Evolutionary conservation across 768 basidiomycete species (phyloP), one percentile per base, ranked within the genome.

Genomic region (Pleurotus salmoneostramineus): DNA sequence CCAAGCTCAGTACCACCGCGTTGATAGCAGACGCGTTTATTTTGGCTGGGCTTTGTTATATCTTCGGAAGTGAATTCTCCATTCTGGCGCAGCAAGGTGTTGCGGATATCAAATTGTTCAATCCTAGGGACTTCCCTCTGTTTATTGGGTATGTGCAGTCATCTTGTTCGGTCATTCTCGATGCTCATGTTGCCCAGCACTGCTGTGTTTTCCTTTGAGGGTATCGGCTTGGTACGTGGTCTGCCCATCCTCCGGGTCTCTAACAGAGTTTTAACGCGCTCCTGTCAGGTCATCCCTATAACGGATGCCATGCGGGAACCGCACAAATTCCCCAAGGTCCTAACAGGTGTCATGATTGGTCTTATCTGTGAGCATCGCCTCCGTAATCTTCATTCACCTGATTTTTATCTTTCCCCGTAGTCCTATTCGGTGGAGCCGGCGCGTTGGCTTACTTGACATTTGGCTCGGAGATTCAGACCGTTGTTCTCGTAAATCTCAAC

Each of bases 171-270:
- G 4, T 60, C 57, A 12, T 31, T 14, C 37, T 44, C 61, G 6
- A 6, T 45, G 12, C 42, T 49, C 60, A 45, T 58, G 6, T 34
- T 31, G 35, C 11, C 31, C 60, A 93, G 95, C 6, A 98, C 97
- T 21, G 96, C 97, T 3, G 96, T 98, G 33, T 98, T 98, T 72
- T 93, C 97, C 1, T 99, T 98, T 64, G 96, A 99, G 72, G 96
- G 96, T 6, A 93, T 99, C 63, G 97, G 96, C 49, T 76, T 98
- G 72, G 88, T 90, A 63, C 63, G 84, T 40, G 8, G 3, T 70
- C 55, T 33, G 33, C 44, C 37, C 60, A 55, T 64, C 58, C 47
- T 48, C 47, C 8, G 43, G 50, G 17, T 44, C 44, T 15, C 14
- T 57, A 34, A 27, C 21, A 27, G 3, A 27, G 3, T 27, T 3